Evolutionary conservation across 2,329 filamentous ascomycete species (phyloP), one percentile per base, ranked within the genome.

Genomic region (Penicillium sp.): DNA sequence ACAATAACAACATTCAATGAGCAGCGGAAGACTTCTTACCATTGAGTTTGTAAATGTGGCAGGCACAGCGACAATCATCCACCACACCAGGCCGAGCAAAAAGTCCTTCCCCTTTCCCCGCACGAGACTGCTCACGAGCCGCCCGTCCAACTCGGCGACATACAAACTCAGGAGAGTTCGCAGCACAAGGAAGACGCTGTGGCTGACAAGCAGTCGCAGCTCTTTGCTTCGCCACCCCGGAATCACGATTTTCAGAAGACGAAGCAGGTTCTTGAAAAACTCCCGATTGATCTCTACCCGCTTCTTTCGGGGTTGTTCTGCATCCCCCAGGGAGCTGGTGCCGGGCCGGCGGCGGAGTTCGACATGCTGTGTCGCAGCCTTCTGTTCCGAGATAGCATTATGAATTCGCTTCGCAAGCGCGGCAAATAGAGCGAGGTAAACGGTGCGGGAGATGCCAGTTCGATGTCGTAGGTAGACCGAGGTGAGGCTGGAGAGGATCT

Each of bases 1-100:
- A 18, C 18, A 18, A 18, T 18, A 18, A 18, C 18, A 3, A 18
- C 3, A 18, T 18, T 18, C 18, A 18, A 18, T 18, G 18, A 3
- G 18, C 18, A 12, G 7, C 5, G 5, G 8, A 13, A 4, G 9
- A 29, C 2, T 9, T 67, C 81, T 69, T 70, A 93, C 88, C 93
- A 98, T 98, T 0, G 90, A 96, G 70, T 98, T 98, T 36, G 93
- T 98, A 67, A 97, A 96, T 0, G 93, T 97, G 1, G 93, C 93
- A 8, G 93, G 93, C 12, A 98, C 79, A 26, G 93, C 91, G 56
- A 98, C 93, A 47, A 91, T 68, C 93, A 98, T 98, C 93, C 93
- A 98, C 90, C 91, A 96, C 5, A 94, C 81, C 59, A 98, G 83
- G 0, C 89, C 84, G 58, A 84, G 83, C 60, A 97, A 65, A 58